Percentiles rank a stretch among this genome's conserved stretches.
Conservation (phyloP, 2,329 filamentous ascomycete genomes). For the Xylaria sp. region DNA sequence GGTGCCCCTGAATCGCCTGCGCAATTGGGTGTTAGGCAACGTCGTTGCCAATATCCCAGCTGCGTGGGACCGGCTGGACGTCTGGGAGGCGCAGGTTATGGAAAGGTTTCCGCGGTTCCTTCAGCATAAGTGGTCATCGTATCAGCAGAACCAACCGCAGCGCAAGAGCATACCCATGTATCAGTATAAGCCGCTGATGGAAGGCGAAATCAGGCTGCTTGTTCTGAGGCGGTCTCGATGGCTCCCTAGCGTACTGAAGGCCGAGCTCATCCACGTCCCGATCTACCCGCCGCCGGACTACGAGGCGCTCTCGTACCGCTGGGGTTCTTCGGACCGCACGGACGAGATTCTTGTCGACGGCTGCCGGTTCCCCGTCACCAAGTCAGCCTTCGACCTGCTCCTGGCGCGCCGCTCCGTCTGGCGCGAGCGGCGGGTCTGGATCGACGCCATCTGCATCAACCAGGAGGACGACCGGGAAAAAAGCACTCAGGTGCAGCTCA, state of each 20-base stretch:
- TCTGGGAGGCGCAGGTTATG: constrained; percentile 10
- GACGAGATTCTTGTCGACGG: constrained; percentile 17
- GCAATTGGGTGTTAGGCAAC: not conserved
- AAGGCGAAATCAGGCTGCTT: constrained; percentile 34
- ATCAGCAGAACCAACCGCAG: constrained; percentile 9
- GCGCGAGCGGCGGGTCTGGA: constrained; percentile 18
- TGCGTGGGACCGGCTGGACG: constrained; percentile 9
- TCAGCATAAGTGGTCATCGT: constrained; percentile 15
- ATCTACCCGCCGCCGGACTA: constrained; percentile 14
- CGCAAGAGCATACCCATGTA: constrained; percentile 8
- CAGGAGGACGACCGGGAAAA: constrained; percentile 19
- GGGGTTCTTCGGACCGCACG: constrained; percentile 11
- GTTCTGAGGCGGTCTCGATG: constrained; percentile 12
- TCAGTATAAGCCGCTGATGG: constrained; percentile 21
- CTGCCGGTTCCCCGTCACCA: constrained; percentile 15
- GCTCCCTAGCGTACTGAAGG: constrained; percentile 10
- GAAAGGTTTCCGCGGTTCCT: constrained; percentile 14
- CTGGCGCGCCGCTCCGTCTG: constrained; percentile 15
- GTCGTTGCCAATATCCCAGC: not conserved
- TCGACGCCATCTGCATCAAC: constrained; percentile 22
- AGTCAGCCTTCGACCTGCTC: constrained; percentile 16
- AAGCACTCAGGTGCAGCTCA: constrained; percentile 15
- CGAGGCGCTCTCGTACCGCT: constrained; percentile 22
- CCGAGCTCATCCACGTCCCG: constrained; percentile 6
- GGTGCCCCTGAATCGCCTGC: not conserved